phyloP scores from a whole-genome alignment of 257 asterid genomes.

The Fraxinus quadrangulata region DNA sequence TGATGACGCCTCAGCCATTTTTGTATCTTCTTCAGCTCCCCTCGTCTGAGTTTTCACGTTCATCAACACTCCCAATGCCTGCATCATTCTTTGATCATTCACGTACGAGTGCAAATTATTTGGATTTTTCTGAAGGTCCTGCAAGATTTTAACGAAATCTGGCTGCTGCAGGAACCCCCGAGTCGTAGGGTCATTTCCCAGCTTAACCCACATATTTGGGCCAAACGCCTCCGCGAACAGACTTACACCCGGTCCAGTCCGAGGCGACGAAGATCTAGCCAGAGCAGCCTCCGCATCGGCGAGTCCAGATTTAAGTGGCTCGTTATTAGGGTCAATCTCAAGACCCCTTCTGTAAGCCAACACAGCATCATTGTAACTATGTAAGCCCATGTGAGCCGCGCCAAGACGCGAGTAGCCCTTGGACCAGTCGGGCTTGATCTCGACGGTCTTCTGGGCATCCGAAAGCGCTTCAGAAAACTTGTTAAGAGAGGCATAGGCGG shows the following conservation, averaged over 20 bases:
- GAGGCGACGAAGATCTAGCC: constrained; percentile 40
- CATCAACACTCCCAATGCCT: constrained; percentile 73
- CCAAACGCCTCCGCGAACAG: constrained; percentile 95
- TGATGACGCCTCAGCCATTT: constrained; percentile 26
- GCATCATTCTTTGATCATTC: constrained; percentile 88
- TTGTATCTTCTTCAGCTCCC: constrained; percentile 44
- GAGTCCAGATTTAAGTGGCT: constrained; percentile 77
- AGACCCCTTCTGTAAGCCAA: constrained; percentile 61
- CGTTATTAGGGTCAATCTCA: constrained; percentile 80
- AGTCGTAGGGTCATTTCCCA: constrained; percentile 66
- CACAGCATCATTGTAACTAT: constrained; percentile 35
- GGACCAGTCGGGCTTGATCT: constrained; percentile 49
- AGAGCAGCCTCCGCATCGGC: constrained; percentile 69
- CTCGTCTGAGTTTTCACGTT: constrained; percentile 60
- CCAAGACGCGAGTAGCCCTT: constrained; percentile 56
- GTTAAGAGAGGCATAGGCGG: constrained; percentile 48
- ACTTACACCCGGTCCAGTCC: constrained; percentile 34
- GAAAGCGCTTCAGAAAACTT: constrained; percentile 43
- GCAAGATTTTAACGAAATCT: constrained; percentile 76
- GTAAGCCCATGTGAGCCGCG: constrained; percentile 49
- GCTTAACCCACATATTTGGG: constrained; percentile 84
- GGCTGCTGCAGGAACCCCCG: constrained; percentile 71
- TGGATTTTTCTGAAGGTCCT: constrained; percentile 85
- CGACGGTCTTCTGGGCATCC: constrained; percentile 51
- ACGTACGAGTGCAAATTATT: constrained; percentile 57